Evolutionary conservation across 805 yeast genomes (phyloP).

Genomic region (Starmera amethionina): DNA sequence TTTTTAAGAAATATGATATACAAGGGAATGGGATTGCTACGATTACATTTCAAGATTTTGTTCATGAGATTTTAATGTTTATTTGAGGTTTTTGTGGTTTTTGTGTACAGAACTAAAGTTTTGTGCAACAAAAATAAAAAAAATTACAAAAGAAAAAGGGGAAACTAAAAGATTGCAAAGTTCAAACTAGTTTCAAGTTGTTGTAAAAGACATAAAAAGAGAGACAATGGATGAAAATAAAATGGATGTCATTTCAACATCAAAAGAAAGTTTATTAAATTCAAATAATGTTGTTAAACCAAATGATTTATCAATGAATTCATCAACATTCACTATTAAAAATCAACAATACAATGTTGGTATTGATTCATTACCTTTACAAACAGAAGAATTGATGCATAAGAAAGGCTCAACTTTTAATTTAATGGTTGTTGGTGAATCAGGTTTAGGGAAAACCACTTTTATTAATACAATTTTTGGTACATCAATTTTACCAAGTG

Average conservation of each 20-base stretch:
- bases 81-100: conserved; percentile 14
- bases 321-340: not conserved
- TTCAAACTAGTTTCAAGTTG: too few relatives aligned
- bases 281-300: too few relatives aligned
- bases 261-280: too few relatives aligned
- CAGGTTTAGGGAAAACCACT: conserved; percentile 78
- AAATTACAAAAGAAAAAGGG: not conserved
- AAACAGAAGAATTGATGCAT: conserved; percentile 21
- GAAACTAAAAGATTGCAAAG: not conserved
- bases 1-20: conserved; percentile 66
- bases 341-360: conserved; percentile 13
- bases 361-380: conserved; percentile 18
- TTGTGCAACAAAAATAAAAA: not conserved
- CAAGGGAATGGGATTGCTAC: conserved; percentile 69
- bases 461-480: conserved; percentile 76
- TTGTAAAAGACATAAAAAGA: too few relatives aligned
- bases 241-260: too few relatives aligned
- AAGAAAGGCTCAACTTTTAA: conserved; percentile 68
- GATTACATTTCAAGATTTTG: conserved; percentile 55
- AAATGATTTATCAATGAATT: too few relatives aligned
- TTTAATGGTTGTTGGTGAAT: conserved; percentile 76
- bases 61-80: conserved; percentile 37
- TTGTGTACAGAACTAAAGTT: not conserved
- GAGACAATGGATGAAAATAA: too few relatives aligned
- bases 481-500: conserved; percentile 29